Conservation (phyloP, 23 red algal species). For the Gracilariopsis chorda region DNA sequence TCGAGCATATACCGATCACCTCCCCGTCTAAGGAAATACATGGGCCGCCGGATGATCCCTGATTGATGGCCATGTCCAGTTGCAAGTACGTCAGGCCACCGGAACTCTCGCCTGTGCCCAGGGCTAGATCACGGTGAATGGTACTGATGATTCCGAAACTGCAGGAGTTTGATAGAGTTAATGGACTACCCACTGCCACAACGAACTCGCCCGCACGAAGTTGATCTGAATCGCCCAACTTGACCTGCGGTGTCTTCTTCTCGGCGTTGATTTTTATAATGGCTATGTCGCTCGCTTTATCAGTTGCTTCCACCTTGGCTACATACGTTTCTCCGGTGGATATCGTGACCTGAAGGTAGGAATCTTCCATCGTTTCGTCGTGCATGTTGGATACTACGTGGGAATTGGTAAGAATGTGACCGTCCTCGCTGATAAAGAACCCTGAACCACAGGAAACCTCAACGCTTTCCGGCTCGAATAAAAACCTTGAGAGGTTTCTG, state of each 20-base stretch:
- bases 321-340: conserved; percentile 50
- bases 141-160: conserved; percentile 83
- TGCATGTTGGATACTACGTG: conserved; percentile 55
- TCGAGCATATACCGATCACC: conserved; percentile 88
- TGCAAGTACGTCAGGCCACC: conserved; percentile 89
- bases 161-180: conserved; percentile 85
- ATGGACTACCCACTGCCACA: conserved; percentile 81
- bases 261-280: conserved; percentile 59
- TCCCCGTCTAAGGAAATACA: conserved; percentile 90
- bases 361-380: conserved; percentile 14
- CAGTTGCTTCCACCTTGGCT: conserved; percentile 21
- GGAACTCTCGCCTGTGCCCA: conserved; percentile 15
- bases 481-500: conserved; percentile 30
- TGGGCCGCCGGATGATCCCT: conserved; percentile 90
- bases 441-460: conserved; percentile 82
- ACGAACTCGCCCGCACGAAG: conserved; percentile 89
- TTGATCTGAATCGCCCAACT: conserved; percentile 69
- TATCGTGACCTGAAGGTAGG: conserved; percentile 35
- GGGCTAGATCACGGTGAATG: conserved; percentile 62
- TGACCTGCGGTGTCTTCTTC: conserved; percentile 47
- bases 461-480: conserved; percentile 12
- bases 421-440: conserved; percentile 79
- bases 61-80: conserved; percentile 93
- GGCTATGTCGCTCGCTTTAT: conserved; percentile 49
- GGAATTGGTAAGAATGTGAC: conserved; percentile 87